A percentile compares a stretch with the other conserved stretches of the same genome.
These are phyloP conservation scores for Fabrea salina DNA, from an alignment of 169 alveolate species.

Conservation along the genomic window DNA sequence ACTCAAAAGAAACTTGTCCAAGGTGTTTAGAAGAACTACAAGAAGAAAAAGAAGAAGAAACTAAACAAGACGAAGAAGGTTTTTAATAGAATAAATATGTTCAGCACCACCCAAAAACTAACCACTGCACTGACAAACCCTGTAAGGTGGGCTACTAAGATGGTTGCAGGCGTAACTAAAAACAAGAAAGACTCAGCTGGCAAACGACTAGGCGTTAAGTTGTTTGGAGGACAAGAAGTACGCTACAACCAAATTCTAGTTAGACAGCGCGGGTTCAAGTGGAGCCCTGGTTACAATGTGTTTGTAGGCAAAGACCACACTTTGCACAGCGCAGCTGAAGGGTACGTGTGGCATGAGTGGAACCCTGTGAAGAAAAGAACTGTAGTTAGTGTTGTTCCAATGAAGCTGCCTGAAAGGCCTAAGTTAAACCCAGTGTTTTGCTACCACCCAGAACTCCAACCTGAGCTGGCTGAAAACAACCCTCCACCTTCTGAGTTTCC, in stretches of 20 bases:
- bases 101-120: no score
- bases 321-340: constrained; percentile 45
- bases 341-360: background rate
- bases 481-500: constrained; percentile 32
- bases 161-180: constrained; percentile 43
- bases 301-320: constrained; percentile 53
- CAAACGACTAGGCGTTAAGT: constrained; percentile 39
- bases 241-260: constrained; percentile 31
- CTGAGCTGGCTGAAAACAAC: constrained; percentile 50
- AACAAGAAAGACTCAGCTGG: constrained; percentile 51
- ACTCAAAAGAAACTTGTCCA: no score
- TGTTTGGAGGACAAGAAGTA: constrained; percentile 36
- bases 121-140: background rate
- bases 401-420: constrained; percentile 15
- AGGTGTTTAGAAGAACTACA: no score
- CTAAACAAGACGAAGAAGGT: no score
- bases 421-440: constrained; percentile 41
- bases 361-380: constrained; percentile 18
- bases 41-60: no score
- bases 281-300: constrained; percentile 50
- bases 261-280: constrained; percentile 50
- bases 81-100: no score
- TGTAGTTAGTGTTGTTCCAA: constrained; percentile 40
- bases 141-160: constrained; percentile 36
- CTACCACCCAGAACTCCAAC: constrained; percentile 60